Percentiles rank a stretch among this genome's conserved stretches.
phyloP scores from a whole-genome alignment of 805 yeast species.

The Torulaspora indica region DNA sequence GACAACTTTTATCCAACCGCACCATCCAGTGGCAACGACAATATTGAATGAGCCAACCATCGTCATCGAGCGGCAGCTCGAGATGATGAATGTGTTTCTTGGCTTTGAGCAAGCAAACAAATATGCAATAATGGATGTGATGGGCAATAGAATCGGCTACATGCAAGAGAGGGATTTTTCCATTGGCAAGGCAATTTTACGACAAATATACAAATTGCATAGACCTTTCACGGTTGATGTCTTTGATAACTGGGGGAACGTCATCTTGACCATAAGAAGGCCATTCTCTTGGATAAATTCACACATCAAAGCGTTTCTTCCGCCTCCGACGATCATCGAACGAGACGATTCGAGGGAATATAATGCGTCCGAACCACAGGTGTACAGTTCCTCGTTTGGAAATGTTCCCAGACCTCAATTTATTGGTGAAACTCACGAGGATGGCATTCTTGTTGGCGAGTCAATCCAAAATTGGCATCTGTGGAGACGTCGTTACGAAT shows the following conservation, averaged over 20 bases:
- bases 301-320: slow-evolving; percentile 68
- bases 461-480: slow-evolving; percentile 90
- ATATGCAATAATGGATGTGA: slow-evolving; percentile 66
- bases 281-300: slow-evolving; percentile 89
- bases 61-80: slow-evolving; percentile 83
- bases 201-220: slow-evolving; percentile 81
- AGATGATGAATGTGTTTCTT: slow-evolving; percentile 76
- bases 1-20: slow-evolving; percentile 39
- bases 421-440: slow-evolving; percentile 39
- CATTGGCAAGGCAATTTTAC: slow-evolving; percentile 58
- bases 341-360: slow-evolving; percentile 6
- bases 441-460: slow-evolving; percentile 65
- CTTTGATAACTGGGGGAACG: slow-evolving; percentile 58
- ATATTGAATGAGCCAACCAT: slow-evolving; percentile 75
- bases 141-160: slow-evolving; percentile 72
- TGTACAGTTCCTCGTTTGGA: slow-evolving; percentile 10
- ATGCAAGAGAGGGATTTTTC: slow-evolving; percentile 80
- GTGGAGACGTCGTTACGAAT: slow-evolving; percentile 85
- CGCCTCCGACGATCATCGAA: slow-evolving; percentile 32
- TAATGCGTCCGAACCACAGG: slow-evolving; percentile 1
- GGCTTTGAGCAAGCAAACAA: slow-evolving; percentile 91
- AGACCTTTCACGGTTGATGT: slow-evolving; percentile 76
- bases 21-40: slow-evolving; percentile 53
- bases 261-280: slow-evolving; percentile 62
- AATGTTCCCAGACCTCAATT: slow-evolving; percentile 18